Base-by-base conservation (phyloP, 2,329 filamentous ascomycete genomes). In the Aspergillus versicolor region DNA sequence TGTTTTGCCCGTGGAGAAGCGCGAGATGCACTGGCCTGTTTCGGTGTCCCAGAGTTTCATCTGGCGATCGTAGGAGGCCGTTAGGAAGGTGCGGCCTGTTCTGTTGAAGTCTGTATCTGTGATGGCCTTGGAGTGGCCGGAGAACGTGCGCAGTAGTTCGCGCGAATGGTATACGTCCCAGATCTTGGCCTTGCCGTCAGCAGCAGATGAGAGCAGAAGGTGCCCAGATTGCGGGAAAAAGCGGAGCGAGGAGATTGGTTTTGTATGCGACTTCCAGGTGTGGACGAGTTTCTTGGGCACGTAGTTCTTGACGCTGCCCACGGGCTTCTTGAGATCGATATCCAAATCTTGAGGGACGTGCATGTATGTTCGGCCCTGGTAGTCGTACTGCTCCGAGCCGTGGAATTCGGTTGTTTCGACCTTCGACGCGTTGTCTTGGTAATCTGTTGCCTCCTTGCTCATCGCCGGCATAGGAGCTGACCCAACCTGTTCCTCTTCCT, bases 31-130 rank as follows among this genome's bases (percentile, higher is more conserved):
- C 65, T 88, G 83, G 45, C 94, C 94, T 21, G 91, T 97, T 75
- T 99, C 94, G 0, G 93, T 97, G 68, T 99, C 94, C 94, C 94
- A 99, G 30, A 99, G 82, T 77, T 97, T 97, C 80, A 97, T 97
- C 79, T 91, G 89, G 53, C 93, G 89, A 73, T 99, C 94, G 74
- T 95, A 99, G 15, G 91, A 94, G 1, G 90, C 89, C 3, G 92
- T 92, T 24, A 99, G 77, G 80, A 99, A 99, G 54, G 89, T 89
- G 11, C 85, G 89, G 52, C 94, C 94, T 32, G 86, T 83, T 3
- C 82, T 82, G 68, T 92, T 92, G 83, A 97, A 97, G 65, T 89
- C 89, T 44, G 94, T 85, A 70, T 97, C 93, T 27, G 92, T 93
- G 24, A 97, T 82, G 17, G 91, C 89, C 75, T 97, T 97, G 34